Conservation (phyloP, 768 basidiomycete species). For the Hericium coralloides region DNA sequence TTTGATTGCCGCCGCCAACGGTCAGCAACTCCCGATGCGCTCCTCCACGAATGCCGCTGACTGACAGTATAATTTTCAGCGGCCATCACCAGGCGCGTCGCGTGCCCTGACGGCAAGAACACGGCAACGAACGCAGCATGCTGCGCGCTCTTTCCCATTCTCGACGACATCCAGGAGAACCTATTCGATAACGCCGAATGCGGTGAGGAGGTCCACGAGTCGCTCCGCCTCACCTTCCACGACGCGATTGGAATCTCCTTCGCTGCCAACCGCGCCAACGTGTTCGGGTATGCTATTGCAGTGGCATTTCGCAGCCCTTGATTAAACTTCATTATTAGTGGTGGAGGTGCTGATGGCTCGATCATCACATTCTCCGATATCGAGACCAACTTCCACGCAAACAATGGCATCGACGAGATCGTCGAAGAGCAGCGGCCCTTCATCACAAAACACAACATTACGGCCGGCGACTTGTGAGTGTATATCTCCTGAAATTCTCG, state of each 20-base stretch:
- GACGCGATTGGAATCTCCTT: constrained; percentile 15
- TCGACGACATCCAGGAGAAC: constrained; percentile 23
- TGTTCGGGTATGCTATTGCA: background rate
- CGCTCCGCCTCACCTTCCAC: constrained; percentile 22
- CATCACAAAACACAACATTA: constrained; percentile 26
- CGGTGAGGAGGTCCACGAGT: constrained; percentile 23
- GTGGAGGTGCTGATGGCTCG: constrained; percentile 18
- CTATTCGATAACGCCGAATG: constrained; percentile 21
- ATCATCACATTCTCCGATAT: constrained; percentile 13
- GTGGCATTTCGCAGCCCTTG: background rate
- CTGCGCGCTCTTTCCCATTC: constrained; percentile 22
- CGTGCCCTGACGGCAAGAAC: constrained; percentile 22
- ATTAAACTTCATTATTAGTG: constrained; percentile 3
- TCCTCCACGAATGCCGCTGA: background rate
- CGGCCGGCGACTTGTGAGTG: constrained; percentile 39
- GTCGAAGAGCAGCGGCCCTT: constrained; percentile 26
- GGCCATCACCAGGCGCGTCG: constrained; percentile 14
- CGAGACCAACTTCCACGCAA: constrained; percentile 14
- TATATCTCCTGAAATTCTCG: background rate
- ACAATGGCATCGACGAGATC: constrained; percentile 13
- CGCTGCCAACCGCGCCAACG: background rate
- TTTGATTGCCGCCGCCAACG: constrained; percentile 9
- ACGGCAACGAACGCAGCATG: constrained; percentile 21
- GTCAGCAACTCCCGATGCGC: background rate
- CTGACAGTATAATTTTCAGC: constrained; percentile 1